Percentiles rank a stretch among this genome's conserved stretches.
These are phyloP conservation scores for Stemphylium lycopersici DNA, from an alignment of 2,329 filamentous ascomycete species.

Conservation along the genomic window DNA sequence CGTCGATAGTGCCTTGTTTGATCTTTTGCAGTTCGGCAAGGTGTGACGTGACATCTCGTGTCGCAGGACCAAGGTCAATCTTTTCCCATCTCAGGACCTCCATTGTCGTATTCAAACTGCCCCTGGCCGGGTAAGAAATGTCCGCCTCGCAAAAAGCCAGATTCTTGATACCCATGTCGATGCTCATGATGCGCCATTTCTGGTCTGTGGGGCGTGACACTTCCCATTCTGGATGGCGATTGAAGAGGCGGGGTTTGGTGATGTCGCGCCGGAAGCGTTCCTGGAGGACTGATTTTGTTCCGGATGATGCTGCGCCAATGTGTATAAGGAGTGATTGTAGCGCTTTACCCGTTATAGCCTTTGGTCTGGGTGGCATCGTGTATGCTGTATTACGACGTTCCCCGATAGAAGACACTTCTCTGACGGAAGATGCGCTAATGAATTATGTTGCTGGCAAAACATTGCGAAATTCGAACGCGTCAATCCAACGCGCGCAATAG, in stretches of 20 bases:
- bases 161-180: slow-evolving; percentile 86
- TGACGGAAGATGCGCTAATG: neutral
- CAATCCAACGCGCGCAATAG: neutral
- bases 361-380: slow-evolving; percentile 25
- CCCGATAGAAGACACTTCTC: neutral
- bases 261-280: slow-evolving; percentile 57
- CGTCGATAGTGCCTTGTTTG: slow-evolving; percentile 1
- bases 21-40: neutral
- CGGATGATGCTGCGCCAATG: slow-evolving; percentile 65
- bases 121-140: slow-evolving; percentile 27
- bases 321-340: slow-evolving; percentile 65
- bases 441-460: neutral
- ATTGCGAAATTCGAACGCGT: neutral
- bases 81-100: slow-evolving; percentile 39
- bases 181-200: slow-evolving; percentile 66
- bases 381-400: neutral
- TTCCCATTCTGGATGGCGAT: slow-evolving; percentile 1
- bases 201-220: neutral
- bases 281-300: slow-evolving; percentile 64
- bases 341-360: slow-evolving; percentile 53
- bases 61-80: slow-evolving; percentile 31
- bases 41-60: neutral
- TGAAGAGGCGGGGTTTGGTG: slow-evolving; percentile 3
- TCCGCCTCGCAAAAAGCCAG: slow-evolving; percentile 73
- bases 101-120: slow-evolving; percentile 26